These are phyloP conservation scores for Phyllosticta capitalensis DNA, from an alignment of 2,329 filamentous ascomycete genomes.

Conservation along the genomic window DNA sequence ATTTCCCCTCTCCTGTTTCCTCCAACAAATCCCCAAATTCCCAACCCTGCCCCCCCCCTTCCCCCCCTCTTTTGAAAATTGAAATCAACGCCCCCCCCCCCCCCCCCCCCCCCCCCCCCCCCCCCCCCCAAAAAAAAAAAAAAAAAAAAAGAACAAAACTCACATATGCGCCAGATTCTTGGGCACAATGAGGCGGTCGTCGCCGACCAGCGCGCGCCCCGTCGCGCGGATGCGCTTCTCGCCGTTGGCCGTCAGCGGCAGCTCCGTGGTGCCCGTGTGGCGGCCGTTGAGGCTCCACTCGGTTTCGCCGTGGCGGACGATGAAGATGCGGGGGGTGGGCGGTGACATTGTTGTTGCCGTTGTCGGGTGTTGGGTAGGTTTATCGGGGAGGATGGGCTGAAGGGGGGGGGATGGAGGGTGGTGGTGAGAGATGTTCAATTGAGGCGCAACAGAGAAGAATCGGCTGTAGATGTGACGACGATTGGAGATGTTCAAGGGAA, in stretches of 20 bases:
- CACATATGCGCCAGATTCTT: conserved; percentile 75
- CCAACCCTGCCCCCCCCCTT: neutral
- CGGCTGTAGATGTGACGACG: too few species aligned
- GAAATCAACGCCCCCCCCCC: too few species aligned
- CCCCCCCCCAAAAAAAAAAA: too few species aligned
- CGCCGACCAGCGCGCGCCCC: conserved; percentile 72
- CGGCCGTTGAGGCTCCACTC: conserved; percentile 81
- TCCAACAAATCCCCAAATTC: too few species aligned
- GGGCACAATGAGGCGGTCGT: conserved; percentile 76
- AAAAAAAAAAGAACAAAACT: conserved; percentile 18
- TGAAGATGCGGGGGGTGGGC: conserved; percentile 42
- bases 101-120: too few species aligned
- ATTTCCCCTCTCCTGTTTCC: too few species aligned
- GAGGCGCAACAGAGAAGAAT: neutral
- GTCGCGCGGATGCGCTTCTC: conserved; percentile 49
- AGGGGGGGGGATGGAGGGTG: neutral
- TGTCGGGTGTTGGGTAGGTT: neutral
- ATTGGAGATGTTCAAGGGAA: neutral
- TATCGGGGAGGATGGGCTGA: neutral
- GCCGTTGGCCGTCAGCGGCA: conserved; percentile 73
- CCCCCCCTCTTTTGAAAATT: too few species aligned
- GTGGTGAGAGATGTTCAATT: too few species aligned
- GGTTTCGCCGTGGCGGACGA: conserved; percentile 78
- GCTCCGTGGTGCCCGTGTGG: conserved; percentile 75
- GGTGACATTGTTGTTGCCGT: conserved; percentile 9